These are phyloP conservation scores for Serendipita sp. DNA, from an alignment of 768 basidiomycete genomes.

Conservation along the genomic window DNA sequence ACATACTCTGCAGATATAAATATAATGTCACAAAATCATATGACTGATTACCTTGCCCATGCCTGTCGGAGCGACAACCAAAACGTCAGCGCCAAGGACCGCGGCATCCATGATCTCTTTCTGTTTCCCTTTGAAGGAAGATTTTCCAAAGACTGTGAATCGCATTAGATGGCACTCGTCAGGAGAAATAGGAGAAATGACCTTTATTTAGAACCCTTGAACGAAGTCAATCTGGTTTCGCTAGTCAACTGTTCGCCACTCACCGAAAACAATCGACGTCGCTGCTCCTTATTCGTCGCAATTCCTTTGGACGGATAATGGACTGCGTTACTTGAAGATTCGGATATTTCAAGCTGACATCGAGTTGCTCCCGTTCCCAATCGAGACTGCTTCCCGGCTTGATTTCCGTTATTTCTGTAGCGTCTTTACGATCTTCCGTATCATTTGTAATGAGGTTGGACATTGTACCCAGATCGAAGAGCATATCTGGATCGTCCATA, in stretches of 20 bases:
- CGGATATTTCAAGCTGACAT: not conserved
- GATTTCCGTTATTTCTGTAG: not conserved
- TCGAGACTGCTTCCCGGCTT: not conserved
- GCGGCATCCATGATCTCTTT: constrained; percentile 61
- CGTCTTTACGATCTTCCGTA: not conserved
- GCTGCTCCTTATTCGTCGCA: not conserved
- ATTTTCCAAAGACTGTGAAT: constrained; percentile 48
- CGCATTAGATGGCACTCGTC: not conserved
- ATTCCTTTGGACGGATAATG: not conserved
- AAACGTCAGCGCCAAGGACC: constrained; percentile 51
- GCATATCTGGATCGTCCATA: not conserved
- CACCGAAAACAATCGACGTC: not conserved
- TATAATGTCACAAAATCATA: not conserved
- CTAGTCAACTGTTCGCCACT: not conserved
- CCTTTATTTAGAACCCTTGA: not conserved
- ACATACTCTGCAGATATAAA: constrained; percentile 41
- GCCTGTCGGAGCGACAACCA: constrained; percentile 73
- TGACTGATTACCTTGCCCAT: constrained; percentile 58
- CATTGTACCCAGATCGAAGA: not conserved
- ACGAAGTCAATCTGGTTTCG: not conserved
- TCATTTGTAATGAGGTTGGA: not conserved
- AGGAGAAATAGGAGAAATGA: not conserved
- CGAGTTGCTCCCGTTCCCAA: not conserved
- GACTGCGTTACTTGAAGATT: constrained; percentile 1
- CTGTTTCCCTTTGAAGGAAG: constrained; percentile 61